phyloP scores from a whole-genome alignment of 345 rosid genomes.

The Microthlaspi erraticum region DNA sequence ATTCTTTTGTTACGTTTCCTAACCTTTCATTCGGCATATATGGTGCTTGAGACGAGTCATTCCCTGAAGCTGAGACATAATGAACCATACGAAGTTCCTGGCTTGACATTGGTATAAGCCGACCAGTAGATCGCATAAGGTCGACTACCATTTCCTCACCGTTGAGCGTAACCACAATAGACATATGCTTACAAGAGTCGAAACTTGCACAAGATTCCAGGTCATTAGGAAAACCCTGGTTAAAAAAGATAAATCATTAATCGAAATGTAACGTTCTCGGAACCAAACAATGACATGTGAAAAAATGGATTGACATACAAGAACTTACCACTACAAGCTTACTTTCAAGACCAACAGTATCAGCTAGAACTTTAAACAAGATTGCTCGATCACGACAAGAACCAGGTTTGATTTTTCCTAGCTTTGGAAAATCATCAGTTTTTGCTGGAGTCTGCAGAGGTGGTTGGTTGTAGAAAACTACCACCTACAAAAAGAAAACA shows the following conservation, averaged over 20 bases:
- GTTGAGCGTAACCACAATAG: conserved; percentile 69
- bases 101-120: conserved; percentile 66
- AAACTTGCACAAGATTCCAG: conserved; percentile 53
- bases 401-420: conserved; percentile 79
- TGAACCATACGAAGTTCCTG: conserved; percentile 67
- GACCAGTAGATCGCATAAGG: conserved; percentile 79
- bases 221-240: conserved; percentile 83
- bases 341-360: conserved; percentile 72
- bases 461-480: conserved; percentile 58
- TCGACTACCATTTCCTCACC: conserved; percentile 75
- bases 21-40: conserved; percentile 55
- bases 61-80: conserved; percentile 66
- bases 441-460: conserved; percentile 61
- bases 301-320: neutral
- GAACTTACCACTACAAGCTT: conserved; percentile 81
- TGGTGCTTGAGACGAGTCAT: conserved; percentile 77
- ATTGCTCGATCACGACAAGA: conserved; percentile 84
- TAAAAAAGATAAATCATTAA: neutral
- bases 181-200: conserved; percentile 77
- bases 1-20: too few relatives aligned
- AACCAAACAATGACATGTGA: conserved; percentile 13
- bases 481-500: conserved; percentile 53
- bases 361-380: conserved; percentile 85
- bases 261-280: neutral
- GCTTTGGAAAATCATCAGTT: conserved; percentile 61